Evolutionary conservation across 257 asterid genomes (phyloP).

Genomic region (Osmanthus fragrans): DNA sequence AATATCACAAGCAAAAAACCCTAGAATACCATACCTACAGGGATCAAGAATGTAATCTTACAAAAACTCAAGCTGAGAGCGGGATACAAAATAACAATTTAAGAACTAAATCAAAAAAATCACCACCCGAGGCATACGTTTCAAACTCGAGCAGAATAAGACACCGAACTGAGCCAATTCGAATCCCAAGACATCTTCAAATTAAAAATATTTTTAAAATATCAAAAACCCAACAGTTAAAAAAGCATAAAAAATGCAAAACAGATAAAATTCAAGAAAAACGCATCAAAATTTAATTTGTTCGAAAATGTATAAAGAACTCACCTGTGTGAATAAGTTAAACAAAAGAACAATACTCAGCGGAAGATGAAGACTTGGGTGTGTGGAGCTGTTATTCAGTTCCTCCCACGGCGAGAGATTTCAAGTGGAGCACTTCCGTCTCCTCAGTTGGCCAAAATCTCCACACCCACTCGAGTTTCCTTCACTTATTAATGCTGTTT

Average conservation of each 20-base stretch:
- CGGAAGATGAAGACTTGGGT: slow-evolving; percentile 10
- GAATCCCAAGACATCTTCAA: not conserved
- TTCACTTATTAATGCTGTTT: not conserved
- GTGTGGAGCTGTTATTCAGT: slow-evolving; percentile 23
- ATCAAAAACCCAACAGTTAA: slow-evolving; percentile 7
- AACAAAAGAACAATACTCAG: not conserved
- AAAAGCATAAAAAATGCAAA: not conserved
- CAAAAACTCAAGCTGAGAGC: slow-evolving; percentile 17
- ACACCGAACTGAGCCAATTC: slow-evolving; percentile 8
- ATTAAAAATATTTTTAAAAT: not conserved
- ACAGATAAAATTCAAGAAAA: not conserved
- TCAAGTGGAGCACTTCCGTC: slow-evolving; percentile 27
- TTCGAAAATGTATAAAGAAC: slow-evolving; percentile 15
- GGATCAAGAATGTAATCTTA: not conserved
- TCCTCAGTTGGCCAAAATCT: slow-evolving; percentile 21
- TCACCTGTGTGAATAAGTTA: slow-evolving; percentile 30
- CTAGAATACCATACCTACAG: not conserved
- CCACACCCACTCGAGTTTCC: slow-evolving; percentile 16
- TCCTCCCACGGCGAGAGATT: slow-evolving; percentile 19
- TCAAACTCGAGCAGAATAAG: not conserved
- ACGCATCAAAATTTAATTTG: not conserved
- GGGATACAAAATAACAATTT: not conserved
- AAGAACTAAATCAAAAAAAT: not conserved
- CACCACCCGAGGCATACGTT: slow-evolving; percentile 1
- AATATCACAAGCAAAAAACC: not conserved